Evolutionary conservation across 441 rosid species (phyloP).

Genomic region (Eutrema salsugineum): DNA sequence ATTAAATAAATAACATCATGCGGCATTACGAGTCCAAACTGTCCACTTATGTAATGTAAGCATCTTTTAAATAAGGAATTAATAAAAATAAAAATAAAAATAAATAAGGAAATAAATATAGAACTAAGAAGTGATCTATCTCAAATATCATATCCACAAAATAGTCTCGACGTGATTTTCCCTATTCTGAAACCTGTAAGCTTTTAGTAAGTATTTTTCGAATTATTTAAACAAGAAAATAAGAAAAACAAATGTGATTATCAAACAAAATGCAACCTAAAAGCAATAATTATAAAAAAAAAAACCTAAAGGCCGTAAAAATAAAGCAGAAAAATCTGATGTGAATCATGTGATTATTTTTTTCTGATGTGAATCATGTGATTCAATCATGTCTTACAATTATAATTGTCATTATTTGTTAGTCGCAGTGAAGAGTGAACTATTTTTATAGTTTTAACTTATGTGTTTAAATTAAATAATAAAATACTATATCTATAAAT

Average conservation of each 20-base stretch:
- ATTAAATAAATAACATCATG: not conserved
- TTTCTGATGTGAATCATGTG: not conserved
- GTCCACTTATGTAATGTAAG: not conserved
- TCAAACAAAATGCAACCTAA: not conserved
- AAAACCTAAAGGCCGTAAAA: not conserved
- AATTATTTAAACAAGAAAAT: not conserved
- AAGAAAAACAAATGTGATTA: too few relatives aligned
- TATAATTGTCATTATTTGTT: not conserved
- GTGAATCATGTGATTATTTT: not conserved
- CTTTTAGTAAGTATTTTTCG: not conserved
- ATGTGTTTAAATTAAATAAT: not conserved
- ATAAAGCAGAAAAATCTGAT: not conserved
- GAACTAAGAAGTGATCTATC: too few relatives aligned
- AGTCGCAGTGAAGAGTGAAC: too few relatives aligned
- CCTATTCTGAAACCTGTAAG: not conserved
- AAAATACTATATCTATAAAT: not conserved
- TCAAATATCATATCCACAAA: too few relatives aligned
- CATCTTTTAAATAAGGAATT: not conserved
- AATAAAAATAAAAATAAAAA: too few relatives aligned
- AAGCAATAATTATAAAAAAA: not conserved
- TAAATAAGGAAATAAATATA: too few relatives aligned
- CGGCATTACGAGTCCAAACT: not conserved
- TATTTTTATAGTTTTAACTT: not conserved
- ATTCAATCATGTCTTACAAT: not conserved
- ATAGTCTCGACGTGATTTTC: not conserved